Base-by-base conservation (phyloP, 805 yeast species). In the Ogataea pini region DNA sequence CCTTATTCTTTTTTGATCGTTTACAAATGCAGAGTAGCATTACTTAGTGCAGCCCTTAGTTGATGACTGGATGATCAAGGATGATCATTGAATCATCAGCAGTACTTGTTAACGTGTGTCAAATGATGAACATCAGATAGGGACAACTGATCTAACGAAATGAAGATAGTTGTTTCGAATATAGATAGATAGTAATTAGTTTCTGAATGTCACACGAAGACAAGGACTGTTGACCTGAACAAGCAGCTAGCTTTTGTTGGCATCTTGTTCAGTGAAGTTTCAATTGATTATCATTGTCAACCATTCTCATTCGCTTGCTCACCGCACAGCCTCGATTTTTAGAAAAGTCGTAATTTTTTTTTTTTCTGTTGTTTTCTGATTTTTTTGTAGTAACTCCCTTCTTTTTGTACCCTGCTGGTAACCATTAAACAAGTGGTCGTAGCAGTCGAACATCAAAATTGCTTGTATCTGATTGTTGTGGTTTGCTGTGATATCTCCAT, bases 41-140 rank as follows among this genome's bases (percentile, higher is more conserved):
- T n/a, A n/a, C n/a, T n/a, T n/a, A n/a, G n/a, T n/a, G n/a, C n/a
- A n/a, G n/a, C n/a, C n/a, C n/a, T n/a, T n/a, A n/a, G n/a, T n/a
- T n/a, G 42, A 39, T 28, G 20, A 24, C 28, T 17, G n/a, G 20
- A 31, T 31, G 44, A 41, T 41, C 32, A 41, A 41, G 44, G 44
- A 3, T 41, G 28, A 41, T 41, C 36, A 31, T 8, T 31, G 22
- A 20, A n/a, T 18, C 19, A 27, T 41, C 29, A 24, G 27, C 20
- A 14, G 44, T 14, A 20, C 22, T 24, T 9, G 24, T 32, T 19
- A 28, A 19, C 14, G 76, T 28, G 67, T 82, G 62, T 80, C 81
- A 55, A 65, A 70, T 34, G 86, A 84, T 51, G 85, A 84, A 59
- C 39, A 47, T 22, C 67, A 54, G 63, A 55, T 57, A 59, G 63